A percentile compares a stretch with the other conserved stretches of the same genome.
Evolutionary conservation across 2,329 filamentous ascomycete species (phyloP).

Genomic region (Colletotrichum sp.): DNA sequence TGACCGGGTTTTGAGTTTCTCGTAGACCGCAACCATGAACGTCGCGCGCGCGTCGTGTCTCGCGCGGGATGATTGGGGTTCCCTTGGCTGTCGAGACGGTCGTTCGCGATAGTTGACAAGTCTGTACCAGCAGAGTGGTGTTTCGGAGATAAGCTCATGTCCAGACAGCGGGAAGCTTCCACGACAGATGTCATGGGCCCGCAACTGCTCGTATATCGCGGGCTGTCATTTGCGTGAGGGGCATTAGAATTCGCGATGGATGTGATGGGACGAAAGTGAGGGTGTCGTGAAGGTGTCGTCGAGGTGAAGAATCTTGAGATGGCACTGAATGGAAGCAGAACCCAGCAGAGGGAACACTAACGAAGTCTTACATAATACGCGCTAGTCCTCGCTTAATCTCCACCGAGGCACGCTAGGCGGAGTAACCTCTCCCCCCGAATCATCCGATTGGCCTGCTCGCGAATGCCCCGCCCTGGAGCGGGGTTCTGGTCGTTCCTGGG

Average conservation of each 20-base stretch:
- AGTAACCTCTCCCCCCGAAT: background rate
- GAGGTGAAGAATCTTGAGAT: background rate
- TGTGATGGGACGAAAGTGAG: background rate
- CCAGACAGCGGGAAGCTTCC: background rate
- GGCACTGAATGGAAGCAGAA: background rate
- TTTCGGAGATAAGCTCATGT: background rate
- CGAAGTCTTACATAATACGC: background rate
- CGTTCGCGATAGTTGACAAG: background rate
- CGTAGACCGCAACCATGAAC: background rate
- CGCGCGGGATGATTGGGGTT: background rate
- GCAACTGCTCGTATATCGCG: background rate
- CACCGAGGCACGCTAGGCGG: background rate
- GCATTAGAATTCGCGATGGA: background rate
- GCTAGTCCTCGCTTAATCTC: background rate
- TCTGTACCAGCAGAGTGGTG: background rate
- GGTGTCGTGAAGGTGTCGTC: background rate
- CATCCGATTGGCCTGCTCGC: background rate
- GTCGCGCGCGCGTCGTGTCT: background rate
- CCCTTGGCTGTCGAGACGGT: background rate
- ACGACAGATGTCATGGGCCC: background rate
- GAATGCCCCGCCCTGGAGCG: background rate
- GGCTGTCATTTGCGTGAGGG: background rate
- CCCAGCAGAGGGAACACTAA: background rate
- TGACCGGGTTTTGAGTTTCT: background rate
- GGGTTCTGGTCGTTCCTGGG: background rate